Evolutionary conservation across 1,284 basidiomycete species (phyloP), one percentile per base, ranked within the genome.

Genomic region (Exobasidium cylindrosporum): DNA sequence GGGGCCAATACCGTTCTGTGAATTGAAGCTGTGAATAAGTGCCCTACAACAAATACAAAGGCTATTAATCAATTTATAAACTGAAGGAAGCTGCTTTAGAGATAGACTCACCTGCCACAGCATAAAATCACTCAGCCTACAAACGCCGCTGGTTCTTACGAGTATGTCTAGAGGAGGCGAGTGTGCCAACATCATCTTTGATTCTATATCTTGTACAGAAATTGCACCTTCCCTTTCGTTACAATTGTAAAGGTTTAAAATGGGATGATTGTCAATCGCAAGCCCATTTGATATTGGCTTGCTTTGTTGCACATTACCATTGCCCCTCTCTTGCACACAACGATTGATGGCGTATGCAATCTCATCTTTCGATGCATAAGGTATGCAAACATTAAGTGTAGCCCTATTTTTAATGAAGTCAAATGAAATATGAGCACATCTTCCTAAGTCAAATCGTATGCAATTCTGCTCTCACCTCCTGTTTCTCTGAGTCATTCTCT

Each of bases 341-440:
- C 44, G 17, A 11, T 68, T 11, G 54, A 70, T 44, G 0, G 93
- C 89, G 0, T 86, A 85, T 4, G 90, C 85, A 13, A 98, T 95
- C 81, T 99, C 96, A 76, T 98, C 91, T 45, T 89, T 85, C 1
- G 92, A 90, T 0, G 91, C 85, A 76, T 98, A 99, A 0, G 96
- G 90, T 83, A 95, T 93, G 81, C 92, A 95, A 13, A 99, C 83
- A 74, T 99, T 98, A 49, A 99, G 84, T 35, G 94, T 89, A 0
- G 91, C 89, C 44, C 92, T 95, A 26, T 5, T 13, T 26, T 45
- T 14, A 14, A 62, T 6, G 45, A 58, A 30, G 40, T 21, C 29
- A 50, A 40, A 49, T 6, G 21, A 24, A 32, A 45, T n/a, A 21
- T 45, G 60, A 14, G 4, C 26, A 21, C 11, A 21, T 26, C 13